A percentile compares a stretch with the other conserved stretches of the same genome.
Conservation (phyloP, 495 filamentous ascomycete genomes). For the Lophiostoma macrostomum region DNA sequence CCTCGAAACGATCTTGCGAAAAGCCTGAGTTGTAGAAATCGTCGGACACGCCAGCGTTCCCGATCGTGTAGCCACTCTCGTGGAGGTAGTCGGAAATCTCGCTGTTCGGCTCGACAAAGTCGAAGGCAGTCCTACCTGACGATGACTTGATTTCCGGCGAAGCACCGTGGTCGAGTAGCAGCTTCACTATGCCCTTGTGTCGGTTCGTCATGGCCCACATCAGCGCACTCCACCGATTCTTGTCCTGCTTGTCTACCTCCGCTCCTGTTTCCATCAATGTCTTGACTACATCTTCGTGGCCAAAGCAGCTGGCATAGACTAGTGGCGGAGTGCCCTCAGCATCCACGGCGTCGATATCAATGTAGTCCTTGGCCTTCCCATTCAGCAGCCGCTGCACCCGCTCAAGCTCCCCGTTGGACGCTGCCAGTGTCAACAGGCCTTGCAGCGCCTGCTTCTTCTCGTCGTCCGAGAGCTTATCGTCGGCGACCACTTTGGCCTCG, state of each 20-base stretch:
- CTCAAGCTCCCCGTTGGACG: conserved; percentile 91
- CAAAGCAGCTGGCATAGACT: conserved; percentile 99
- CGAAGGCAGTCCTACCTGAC: conserved; percentile 89
- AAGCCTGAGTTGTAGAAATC: conserved; percentile 96
- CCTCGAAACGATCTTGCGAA: conserved; percentile 90
- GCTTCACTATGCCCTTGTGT: conserved; percentile 91
- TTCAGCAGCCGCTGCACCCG: conserved; percentile 72
- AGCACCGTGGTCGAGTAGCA: conserved; percentile 86
- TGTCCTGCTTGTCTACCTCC: conserved; percentile 90
- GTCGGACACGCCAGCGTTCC: conserved; percentile 78
- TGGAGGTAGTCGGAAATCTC: conserved; percentile 94
- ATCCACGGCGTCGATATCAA: conserved; percentile 88
- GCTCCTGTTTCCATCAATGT: conserved; percentile 82
- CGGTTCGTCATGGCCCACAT: conserved; percentile 99
- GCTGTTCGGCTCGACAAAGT: conserved; percentile 90
- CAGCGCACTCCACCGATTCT: conserved; percentile 92
- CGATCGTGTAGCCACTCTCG: conserved; percentile 88
- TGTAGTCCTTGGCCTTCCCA: conserved; percentile 69
- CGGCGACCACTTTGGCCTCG: conserved; percentile 71
- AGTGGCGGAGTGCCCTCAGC: conserved; percentile 92
- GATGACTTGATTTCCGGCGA: conserved; percentile 94
- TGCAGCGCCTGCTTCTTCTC: conserved; percentile 82
- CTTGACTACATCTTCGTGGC: conserved; percentile 85
- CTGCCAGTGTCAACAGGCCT: conserved; percentile 87
- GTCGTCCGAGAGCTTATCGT: conserved; percentile 67